Evolutionary conservation across 176 grass and related monocot genomes (phyloP), one percentile per base, ranked within the genome.

Genomic region (Metroxylon sagu): DNA sequence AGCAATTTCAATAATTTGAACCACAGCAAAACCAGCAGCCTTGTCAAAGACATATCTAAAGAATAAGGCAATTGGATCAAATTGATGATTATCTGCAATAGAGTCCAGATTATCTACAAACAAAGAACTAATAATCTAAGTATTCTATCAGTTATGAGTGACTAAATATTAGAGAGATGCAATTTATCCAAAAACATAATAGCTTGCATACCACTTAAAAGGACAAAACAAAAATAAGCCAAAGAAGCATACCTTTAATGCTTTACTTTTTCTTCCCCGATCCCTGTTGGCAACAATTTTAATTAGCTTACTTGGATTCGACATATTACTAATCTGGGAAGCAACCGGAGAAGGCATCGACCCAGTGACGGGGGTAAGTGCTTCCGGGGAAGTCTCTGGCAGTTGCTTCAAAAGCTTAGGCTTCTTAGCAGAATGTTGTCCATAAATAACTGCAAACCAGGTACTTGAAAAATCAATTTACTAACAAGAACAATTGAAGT

Each of bases 311-410:
- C 60, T 85, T 69, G 93, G 82, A 77, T 88, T 91, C 57, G 78
- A 75, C 83, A 88, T 84, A 64, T 87, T 94, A 74, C 76, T 87
- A 76, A 85, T 98, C 72, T 98, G 93, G 68, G 87, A 92, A 30
- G 81, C 78, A 23, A 76, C 93, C n/a, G 81, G 80, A 74, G 87
- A 88, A 62, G 66, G 55, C 72, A 88, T 68, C 61, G 87, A 68
- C 8, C 73, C 87, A 65, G 16, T 29, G 8, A 76, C 59, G 61
- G 86, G 71, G 56, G 66, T 63, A 60, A 72, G 60, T 75, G 55
- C 76, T 49, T 98, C 84, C 55, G 82, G 57, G 35, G 67, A 81
- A 67, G 80, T 66, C 68, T 85, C 72, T 48, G 73, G 53, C 57
- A 69, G 60, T 75, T 88, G 79, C 69, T 88, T 87, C 21, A 61